Conservation (phyloP, 163 green algal species). For the Chloroidium sp. region DNA sequence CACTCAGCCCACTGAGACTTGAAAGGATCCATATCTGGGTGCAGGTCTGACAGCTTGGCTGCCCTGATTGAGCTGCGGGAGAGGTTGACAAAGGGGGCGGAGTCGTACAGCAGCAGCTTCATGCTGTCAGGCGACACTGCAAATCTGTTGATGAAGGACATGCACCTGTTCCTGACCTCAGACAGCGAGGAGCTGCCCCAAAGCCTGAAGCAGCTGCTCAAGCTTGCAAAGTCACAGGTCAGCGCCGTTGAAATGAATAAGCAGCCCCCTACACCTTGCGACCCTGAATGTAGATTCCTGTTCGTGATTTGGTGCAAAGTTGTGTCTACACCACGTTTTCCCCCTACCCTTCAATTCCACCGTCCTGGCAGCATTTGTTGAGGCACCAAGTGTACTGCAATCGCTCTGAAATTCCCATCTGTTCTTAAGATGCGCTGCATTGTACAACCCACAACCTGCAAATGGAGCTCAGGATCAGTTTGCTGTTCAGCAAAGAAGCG, state of each 20-base stretch:
- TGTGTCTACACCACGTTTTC: no score
- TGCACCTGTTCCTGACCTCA: constrained; percentile 33
- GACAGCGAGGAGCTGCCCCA: constrained; percentile 26
- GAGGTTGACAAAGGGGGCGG: constrained; percentile 11
- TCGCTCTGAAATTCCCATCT: no score
- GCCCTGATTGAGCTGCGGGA: background rate
- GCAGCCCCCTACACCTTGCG: no score
- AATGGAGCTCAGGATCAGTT: no score
- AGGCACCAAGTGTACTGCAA: background rate
- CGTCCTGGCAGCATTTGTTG: background rate
- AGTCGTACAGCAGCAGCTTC: constrained; percentile 21
- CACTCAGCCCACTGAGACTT: no score
- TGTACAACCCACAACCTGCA: no score
- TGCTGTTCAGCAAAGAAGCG: no score
- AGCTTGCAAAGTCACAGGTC: constrained; percentile 23
- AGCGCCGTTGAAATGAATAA: background rate
- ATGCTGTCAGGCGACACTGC: constrained; percentile 18
- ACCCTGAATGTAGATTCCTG: no score
- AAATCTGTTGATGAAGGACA: constrained; percentile 19
- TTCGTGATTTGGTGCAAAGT: no score
- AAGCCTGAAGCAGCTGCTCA: constrained; percentile 28
- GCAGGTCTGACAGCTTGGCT: background rate
- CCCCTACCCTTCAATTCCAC: no score
- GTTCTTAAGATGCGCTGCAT: no score
- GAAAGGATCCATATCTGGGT: no score